Conservation (phyloP, 495 filamentous ascomycete genomes). For the Physcia stellaris region DNA sequence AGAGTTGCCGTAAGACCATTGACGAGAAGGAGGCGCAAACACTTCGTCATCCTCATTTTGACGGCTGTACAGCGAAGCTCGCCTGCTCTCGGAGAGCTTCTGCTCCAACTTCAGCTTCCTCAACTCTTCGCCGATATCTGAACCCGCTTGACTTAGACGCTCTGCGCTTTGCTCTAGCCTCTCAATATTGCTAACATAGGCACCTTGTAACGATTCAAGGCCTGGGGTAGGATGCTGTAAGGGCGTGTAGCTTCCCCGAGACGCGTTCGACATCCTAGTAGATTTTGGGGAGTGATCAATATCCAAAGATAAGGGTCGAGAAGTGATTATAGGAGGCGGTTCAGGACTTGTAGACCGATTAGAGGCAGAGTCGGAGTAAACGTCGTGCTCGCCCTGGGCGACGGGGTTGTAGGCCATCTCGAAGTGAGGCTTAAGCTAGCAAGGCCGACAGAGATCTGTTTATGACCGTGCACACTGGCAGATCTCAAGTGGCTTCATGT, state of each 20-base stretch:
- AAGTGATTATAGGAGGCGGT: not conserved
- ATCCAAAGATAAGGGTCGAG: no score
- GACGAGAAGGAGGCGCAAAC: slow-evolving; percentile 20
- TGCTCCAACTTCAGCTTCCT: slow-evolving; percentile 66
- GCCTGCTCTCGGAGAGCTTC: slow-evolving; percentile 50
- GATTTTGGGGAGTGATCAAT: no score
- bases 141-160: slow-evolving; percentile 62
- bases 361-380: slow-evolving; percentile 28
- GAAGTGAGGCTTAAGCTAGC: no score
- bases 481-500: no score
- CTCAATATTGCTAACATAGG: slow-evolving; percentile 65
- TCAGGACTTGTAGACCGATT: no score
- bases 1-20: slow-evolving; percentile 47
- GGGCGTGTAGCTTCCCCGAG: slow-evolving; percentile 10
- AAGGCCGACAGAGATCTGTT: no score
- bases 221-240: slow-evolving; percentile 69
- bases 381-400: slow-evolving; percentile 28
- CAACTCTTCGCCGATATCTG: slow-evolving; percentile 68
- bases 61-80: slow-evolving; percentile 36
- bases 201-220: slow-evolving; percentile 57
- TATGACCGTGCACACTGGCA: no score
- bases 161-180: slow-evolving; percentile 73
- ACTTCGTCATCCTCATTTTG: slow-evolving; percentile 20
- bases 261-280: no score
- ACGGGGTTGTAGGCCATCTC: slow-evolving; percentile 38